phyloP scores from a whole-genome alignment of 306 rosid genomes.

The Lablab purpureus region DNA sequence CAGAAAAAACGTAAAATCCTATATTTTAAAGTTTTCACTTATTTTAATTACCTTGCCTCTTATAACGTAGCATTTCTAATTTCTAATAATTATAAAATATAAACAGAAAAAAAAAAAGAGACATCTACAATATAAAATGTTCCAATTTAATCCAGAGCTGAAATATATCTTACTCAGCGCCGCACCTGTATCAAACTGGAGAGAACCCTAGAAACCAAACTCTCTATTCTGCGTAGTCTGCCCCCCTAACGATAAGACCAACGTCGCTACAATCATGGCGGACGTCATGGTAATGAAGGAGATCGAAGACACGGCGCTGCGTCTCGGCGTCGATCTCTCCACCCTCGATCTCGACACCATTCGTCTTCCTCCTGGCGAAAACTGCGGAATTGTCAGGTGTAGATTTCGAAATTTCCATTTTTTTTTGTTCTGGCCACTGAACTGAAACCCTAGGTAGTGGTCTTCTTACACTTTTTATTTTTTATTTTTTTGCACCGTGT shows the following conservation, averaged over 20 bases:
- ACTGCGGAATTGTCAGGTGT: conserved; percentile 72
- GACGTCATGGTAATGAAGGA: conserved; percentile 71
- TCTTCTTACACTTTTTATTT: not conserved
- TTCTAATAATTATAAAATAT: too few species aligned
- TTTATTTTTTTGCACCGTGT: not conserved
- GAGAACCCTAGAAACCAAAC: conserved; percentile 5
- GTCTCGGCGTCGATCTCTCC: conserved; percentile 70
- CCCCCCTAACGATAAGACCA: not conserved
- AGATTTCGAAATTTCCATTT: too few species aligned
- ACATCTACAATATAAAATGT: too few species aligned
- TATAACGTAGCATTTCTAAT: too few species aligned
- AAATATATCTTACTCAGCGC: not conserved
- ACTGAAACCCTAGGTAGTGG: conserved; percentile 6
- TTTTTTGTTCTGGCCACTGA: not conserved
- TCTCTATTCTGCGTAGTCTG: not conserved
- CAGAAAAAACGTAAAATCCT: too few species aligned
- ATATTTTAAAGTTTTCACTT: too few species aligned
- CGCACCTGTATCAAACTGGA: not conserved
- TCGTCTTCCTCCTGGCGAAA: conserved; percentile 66
- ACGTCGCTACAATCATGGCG: conserved; percentile 53
- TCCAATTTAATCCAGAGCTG: not conserved
- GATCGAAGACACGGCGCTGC: conserved; percentile 70
- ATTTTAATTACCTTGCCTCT: too few species aligned
- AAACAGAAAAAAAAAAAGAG: too few species aligned
- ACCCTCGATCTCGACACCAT: conserved; percentile 67